Evolutionary conservation across 768 basidiomycete genomes (phyloP).

Genomic region (Neoboletus subvelutipes): DNA sequence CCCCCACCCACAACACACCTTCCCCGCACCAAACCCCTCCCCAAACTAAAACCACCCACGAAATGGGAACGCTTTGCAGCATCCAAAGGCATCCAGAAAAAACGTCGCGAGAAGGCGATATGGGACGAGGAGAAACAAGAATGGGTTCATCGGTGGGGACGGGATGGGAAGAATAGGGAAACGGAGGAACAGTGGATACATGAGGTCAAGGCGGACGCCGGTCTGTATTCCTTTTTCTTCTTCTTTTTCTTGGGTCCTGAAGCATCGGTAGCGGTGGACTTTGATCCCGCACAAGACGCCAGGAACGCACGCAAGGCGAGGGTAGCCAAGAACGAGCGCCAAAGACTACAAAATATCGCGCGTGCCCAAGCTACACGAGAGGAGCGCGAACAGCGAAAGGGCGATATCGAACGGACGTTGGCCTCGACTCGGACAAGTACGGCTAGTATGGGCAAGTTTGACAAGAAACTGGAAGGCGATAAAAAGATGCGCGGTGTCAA

Average conservation of each 20-base stretch:
- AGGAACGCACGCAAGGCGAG: constrained; percentile 78
- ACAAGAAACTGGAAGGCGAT: constrained; percentile 87
- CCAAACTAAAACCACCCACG: constrained; percentile 87
- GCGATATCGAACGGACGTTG: constrained; percentile 73
- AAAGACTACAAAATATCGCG: constrained; percentile 68
- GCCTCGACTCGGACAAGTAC: constrained; percentile 80
- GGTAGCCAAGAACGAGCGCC: constrained; percentile 81
- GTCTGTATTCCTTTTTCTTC: constrained; percentile 43
- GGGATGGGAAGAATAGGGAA: constrained; percentile 85
- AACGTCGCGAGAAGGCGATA: constrained; percentile 69
- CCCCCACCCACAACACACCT: constrained; percentile 75
- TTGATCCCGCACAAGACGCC: constrained; percentile 75
- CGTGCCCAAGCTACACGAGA: constrained; percentile 45
- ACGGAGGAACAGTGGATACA: constrained; percentile 87
- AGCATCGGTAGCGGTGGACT: constrained; percentile 58
- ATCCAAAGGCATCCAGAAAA: constrained; percentile 90
- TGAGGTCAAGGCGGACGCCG: constrained; percentile 84
- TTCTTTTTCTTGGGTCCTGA: neutral
- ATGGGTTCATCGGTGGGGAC: constrained; percentile 91
- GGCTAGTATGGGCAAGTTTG: constrained; percentile 94
- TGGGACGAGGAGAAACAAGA: constrained; percentile 97
- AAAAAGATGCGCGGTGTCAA: constrained; percentile 85
- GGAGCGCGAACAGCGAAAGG: constrained; percentile 55
- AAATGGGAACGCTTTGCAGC: constrained; percentile 98
- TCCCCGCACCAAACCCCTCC: constrained; percentile 89